Evolutionary conservation across 2,329 filamentous ascomycete genomes (phyloP).

Genomic region (Oidium heveae): DNA sequence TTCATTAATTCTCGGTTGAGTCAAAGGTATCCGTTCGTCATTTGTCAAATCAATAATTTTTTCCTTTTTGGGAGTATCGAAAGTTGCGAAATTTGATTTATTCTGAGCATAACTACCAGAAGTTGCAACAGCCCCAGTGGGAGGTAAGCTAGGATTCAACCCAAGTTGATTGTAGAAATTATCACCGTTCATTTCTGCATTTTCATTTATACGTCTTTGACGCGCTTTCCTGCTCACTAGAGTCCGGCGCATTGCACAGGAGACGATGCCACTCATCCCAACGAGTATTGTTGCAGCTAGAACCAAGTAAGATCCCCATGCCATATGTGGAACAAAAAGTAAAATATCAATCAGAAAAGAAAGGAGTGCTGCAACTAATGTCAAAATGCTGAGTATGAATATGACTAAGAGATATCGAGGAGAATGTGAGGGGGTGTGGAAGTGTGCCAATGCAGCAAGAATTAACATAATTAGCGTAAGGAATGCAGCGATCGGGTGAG

Average conservation of each 20-base stretch:
- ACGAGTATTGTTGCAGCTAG: constrained; percentile 72
- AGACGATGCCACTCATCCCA: constrained; percentile 56
- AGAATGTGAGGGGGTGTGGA: constrained; percentile 73
- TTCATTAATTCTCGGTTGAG: constrained; percentile 33
- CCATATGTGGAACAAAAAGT: constrained; percentile 78
- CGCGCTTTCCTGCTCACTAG: constrained; percentile 80
- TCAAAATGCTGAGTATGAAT: constrained; percentile 67
- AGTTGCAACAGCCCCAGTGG: constrained; percentile 19
- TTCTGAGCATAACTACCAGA: constrained; percentile 30
- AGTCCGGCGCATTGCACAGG: constrained; percentile 84
- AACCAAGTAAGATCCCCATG: constrained; percentile 87
- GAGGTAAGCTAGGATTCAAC: constrained; percentile 9
- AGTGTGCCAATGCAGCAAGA: constrained; percentile 57
- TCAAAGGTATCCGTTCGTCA: constrained; percentile 49
- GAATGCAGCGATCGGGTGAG: constrained; percentile 76
- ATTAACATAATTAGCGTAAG: constrained; percentile 66
- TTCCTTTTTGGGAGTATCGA: constrained; percentile 21
- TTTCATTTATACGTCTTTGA: constrained; percentile 73
- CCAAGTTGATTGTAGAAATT: constrained; percentile 58
- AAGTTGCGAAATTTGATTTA: constrained; percentile 33
- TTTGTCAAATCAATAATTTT: constrained; percentile 33
- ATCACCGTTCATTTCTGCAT: constrained; percentile 90
- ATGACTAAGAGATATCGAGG: constrained; percentile 64
- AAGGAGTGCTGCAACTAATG: constrained; percentile 58
- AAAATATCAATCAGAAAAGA: constrained; percentile 86